phyloP scores from a whole-genome alignment of 176 grass and related monocot genomes.

The Canna indica region DNA sequence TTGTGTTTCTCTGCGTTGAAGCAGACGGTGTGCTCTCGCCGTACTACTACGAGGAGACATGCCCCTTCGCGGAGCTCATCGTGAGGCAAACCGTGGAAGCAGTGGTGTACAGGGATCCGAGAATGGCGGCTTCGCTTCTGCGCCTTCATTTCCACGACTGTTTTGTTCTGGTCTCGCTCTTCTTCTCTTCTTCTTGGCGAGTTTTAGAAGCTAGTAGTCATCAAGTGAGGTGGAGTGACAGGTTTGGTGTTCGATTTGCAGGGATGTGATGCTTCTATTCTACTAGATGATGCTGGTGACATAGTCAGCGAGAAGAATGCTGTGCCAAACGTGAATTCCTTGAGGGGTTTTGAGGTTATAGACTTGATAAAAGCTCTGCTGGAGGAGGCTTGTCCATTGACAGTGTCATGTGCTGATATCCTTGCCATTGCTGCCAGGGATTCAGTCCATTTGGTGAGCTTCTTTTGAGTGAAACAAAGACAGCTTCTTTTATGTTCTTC shows the following conservation, averaged over 20 bases:
- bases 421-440: slow-evolving; percentile 37
- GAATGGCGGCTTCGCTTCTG: slow-evolving; percentile 35
- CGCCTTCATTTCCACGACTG: slow-evolving; percentile 45
- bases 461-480: too few species aligned
- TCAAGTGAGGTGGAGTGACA: too few species aligned
- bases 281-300: slow-evolving; percentile 29
- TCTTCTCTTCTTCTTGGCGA: not conserved
- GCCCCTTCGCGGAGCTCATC: slow-evolving; percentile 41
- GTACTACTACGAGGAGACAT: slow-evolving; percentile 31
- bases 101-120: slow-evolving; percentile 27
- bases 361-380: slow-evolving; percentile 35
- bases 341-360: slow-evolving; percentile 45
- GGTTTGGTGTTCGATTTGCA: slow-evolving; percentile 15
- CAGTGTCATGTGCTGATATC: slow-evolving; percentile 48
- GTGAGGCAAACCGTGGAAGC: slow-evolving; percentile 26
- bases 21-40: slow-evolving; percentile 27
- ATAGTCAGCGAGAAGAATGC: slow-evolving; percentile 43
- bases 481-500: not conserved
- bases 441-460: slow-evolving; percentile 29
- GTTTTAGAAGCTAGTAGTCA: too few species aligned
- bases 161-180: slow-evolving; percentile 34
- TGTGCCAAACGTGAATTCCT: slow-evolving; percentile 28
- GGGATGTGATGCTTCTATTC: slow-evolving; percentile 38
- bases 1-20: not conserved
- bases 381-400: slow-evolving; percentile 38